Percentiles rank a stretch among this genome's conserved stretches.
These are phyloP conservation scores for Sporothrix phasma DNA, from an alignment of 2,329 filamentous ascomycete species.

Conservation along the genomic window DNA sequence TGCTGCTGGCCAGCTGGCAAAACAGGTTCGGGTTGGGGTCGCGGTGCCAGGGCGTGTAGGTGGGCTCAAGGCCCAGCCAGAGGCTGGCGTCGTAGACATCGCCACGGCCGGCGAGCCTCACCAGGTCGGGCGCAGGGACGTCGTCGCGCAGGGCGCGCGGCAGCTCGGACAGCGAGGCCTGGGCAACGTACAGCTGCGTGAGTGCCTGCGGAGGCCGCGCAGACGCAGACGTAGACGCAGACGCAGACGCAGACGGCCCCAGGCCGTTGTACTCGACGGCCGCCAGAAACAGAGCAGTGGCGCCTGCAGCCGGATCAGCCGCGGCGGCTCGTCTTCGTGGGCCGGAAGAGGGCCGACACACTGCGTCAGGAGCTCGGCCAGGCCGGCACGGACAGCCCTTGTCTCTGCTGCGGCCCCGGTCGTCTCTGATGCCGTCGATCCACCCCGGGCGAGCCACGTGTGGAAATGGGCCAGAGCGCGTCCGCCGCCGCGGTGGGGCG, in stretches of 20 bases:
- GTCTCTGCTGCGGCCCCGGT: no score
- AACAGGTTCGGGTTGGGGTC: conserved; percentile 95
- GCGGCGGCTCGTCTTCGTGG: conserved; percentile 18
- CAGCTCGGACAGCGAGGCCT: conserved; percentile 61
- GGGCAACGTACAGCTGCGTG: conserved; percentile 69
- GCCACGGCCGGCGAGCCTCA: conserved; percentile 44
- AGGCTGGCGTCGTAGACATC: conserved; percentile 82
- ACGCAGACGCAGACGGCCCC: neutral
- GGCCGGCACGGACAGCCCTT: neutral
- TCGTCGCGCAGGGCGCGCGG: conserved; percentile 54
- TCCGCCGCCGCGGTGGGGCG: neutral
- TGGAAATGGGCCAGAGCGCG: conserved; percentile 7
- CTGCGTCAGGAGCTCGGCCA: conserved; percentile 16
- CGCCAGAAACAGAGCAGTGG: conserved; percentile 52
- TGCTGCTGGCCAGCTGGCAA: conserved; percentile 65
- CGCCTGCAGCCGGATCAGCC: conserved; percentile 48
- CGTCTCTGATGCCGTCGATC: neutral
- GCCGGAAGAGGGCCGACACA: neutral
- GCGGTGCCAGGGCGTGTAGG: conserved; percentile 80
- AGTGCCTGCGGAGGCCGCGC: neutral
- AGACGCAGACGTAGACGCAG: no score
- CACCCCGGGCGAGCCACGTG: conserved; percentile 11
- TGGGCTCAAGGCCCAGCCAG: conserved; percentile 81
- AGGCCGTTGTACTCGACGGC: conserved; percentile 38
- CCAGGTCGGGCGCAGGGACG: conserved; percentile 56